phyloP scores from a whole-genome alignment of 352 stramenopile species.

The Phytopythium vexans region DNA sequence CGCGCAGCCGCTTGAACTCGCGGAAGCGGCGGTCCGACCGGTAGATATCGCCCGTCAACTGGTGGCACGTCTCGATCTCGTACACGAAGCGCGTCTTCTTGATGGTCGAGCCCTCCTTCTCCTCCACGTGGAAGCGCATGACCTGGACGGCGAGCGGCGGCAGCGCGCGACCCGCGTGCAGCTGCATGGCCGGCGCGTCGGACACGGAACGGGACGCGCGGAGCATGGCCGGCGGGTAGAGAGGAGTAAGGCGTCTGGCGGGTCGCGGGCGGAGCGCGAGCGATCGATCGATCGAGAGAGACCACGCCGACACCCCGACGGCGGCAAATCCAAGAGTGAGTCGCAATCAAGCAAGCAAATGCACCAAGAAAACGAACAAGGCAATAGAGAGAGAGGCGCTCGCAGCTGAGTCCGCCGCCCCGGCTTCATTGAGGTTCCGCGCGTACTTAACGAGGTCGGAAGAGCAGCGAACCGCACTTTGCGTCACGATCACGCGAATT shows the following conservation, averaged over 20 bases:
- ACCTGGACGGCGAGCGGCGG: conserved; percentile 50
- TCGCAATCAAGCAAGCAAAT: too few relatives aligned
- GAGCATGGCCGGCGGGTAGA: neutral
- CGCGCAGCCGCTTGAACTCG: conserved; percentile 67
- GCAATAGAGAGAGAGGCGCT: too few relatives aligned
- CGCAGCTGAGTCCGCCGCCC: too few relatives aligned
- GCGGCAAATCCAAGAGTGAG: too few relatives aligned
- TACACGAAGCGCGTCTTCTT: conserved; percentile 74
- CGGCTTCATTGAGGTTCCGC: conserved; percentile 1
- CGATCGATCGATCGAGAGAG: too few relatives aligned
- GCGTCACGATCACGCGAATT: conserved; percentile 16
- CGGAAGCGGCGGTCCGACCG: conserved; percentile 50
- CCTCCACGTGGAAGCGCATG: conserved; percentile 48
- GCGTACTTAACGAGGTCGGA: neutral
- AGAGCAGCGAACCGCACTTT: neutral
- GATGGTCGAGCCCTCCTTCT: conserved; percentile 40
- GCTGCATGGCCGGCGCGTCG: conserved; percentile 2
- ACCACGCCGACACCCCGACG: too few relatives aligned
- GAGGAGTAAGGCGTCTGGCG: too few relatives aligned
- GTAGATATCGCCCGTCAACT: conserved; percentile 54
- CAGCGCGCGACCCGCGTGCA: conserved; percentile 1
- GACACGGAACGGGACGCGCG: conserved; percentile 1
- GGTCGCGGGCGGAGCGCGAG: neutral
- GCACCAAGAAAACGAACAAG: too few relatives aligned
- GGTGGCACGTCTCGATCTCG: conserved; percentile 70